phyloP scores from a whole-genome alignment of 352 stramenopile genomes.

The Globisporangium nagaii region DNA sequence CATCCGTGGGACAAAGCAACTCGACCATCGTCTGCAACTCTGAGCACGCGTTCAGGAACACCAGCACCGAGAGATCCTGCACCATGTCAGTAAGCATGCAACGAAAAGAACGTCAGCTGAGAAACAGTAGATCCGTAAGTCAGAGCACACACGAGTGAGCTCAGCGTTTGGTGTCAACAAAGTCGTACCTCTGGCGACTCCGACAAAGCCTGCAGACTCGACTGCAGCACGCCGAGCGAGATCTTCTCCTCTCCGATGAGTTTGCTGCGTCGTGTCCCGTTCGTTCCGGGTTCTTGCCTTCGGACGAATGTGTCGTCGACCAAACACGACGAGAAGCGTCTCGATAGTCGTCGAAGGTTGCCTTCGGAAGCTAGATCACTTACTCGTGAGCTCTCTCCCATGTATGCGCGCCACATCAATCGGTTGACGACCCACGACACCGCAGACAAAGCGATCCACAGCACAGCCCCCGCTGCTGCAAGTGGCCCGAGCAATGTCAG shows the following conservation, averaged over 20 bases:
- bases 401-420: background rate
- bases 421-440: background rate
- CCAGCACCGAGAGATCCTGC: conserved; percentile 11
- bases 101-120: background rate
- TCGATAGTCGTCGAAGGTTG: conserved; percentile 2
- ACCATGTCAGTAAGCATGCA: background rate
- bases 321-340: conserved; percentile 4
- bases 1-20: background rate
- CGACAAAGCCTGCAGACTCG: conserved; percentile 6
- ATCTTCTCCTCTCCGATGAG: background rate
- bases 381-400: too few relatives aligned
- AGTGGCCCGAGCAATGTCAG: conserved; percentile 2
- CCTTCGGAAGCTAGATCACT: too few relatives aligned
- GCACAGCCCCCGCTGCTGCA: background rate
- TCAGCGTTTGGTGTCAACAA: too few relatives aligned
- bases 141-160: too few relatives aligned
- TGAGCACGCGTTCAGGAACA: conserved; percentile 13
- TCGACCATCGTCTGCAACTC: conserved; percentile 8
- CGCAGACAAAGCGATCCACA: background rate
- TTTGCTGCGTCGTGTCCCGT: background rate
- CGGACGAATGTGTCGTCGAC: conserved; percentile 8
- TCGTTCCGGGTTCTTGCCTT: background rate
- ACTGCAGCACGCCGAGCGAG: conserved; percentile 3
- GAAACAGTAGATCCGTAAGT: too few relatives aligned
- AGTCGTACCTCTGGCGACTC: conserved; percentile 5